These are phyloP conservation scores for Penicillium sp. DNA, from an alignment of 2,329 filamentous ascomycete species.

Conservation along the genomic window DNA sequence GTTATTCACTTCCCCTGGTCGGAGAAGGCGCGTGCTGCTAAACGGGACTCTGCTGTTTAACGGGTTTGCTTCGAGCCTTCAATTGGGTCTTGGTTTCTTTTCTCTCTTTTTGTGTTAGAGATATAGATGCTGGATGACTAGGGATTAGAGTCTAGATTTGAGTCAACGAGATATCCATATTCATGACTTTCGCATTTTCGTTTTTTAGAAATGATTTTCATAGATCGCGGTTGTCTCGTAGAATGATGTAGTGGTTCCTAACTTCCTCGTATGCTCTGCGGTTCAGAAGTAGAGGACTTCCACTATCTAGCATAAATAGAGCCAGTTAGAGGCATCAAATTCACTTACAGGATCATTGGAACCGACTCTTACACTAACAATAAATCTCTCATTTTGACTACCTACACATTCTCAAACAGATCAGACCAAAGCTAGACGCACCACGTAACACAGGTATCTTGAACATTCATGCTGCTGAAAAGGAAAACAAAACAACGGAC, in stretches of 20 bases:
- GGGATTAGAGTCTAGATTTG: neutral
- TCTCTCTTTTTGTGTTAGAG: neutral
- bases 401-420: no score
- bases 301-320: no score
- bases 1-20: slow-evolving; percentile 29
- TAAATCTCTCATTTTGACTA: no score
- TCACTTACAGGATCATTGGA: no score
- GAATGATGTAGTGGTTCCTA: neutral
- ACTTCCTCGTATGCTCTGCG: no score
- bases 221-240: neutral
- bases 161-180: neutral
- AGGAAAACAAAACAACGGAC: neutral
- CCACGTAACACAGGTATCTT: slow-evolving; percentile 8
- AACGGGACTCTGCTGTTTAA: neutral
- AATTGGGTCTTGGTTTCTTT: neutral
- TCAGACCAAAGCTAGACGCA: no score
- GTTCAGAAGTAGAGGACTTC: no score
- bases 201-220: no score
- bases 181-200: neutral
- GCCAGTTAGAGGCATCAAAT: no score
- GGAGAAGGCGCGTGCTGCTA: slow-evolving; percentile 14
- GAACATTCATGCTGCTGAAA: slow-evolving; percentile 8
- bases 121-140: neutral
- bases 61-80: no score
- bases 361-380: no score